Percentiles rank a stretch among this genome's conserved stretches.
These are phyloP conservation scores for Canariomyces notabilis DNA, from an alignment of 2,329 filamentous ascomycete species.

Conservation along the genomic window DNA sequence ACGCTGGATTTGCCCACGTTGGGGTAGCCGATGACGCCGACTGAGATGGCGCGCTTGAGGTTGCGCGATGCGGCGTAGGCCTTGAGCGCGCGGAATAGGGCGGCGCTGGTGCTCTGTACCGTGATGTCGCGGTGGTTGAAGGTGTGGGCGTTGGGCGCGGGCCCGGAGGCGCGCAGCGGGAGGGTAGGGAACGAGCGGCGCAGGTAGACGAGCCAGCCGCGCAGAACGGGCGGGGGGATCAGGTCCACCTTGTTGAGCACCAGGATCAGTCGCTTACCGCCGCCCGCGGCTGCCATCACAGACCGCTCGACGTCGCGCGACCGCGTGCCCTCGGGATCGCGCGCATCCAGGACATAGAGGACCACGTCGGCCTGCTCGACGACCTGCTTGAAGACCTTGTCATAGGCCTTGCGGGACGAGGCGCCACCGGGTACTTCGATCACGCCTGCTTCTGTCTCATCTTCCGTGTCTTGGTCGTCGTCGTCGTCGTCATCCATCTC, in stretches of 20 bases:
- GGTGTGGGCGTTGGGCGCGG: slow-evolving; percentile 78
- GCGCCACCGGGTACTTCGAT: slow-evolving; percentile 48
- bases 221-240: slow-evolving; percentile 74
- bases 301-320: slow-evolving; percentile 87
- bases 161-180: slow-evolving; percentile 76
- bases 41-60: slow-evolving; percentile 82
- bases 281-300: slow-evolving; percentile 80
- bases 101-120: slow-evolving; percentile 76
- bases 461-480: slow-evolving; percentile 50
- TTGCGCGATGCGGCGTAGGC: slow-evolving; percentile 78
- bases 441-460: slow-evolving; percentile 44
- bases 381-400: slow-evolving; percentile 94
- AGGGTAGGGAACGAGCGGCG: slow-evolving; percentile 88
- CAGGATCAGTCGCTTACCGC: slow-evolving; percentile 82
- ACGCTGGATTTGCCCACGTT: slow-evolving; percentile 96
- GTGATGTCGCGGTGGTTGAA: slow-evolving; percentile 91
- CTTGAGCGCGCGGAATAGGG: slow-evolving; percentile 85
- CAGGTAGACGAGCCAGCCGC: slow-evolving; percentile 78
- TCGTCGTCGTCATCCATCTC: slow-evolving; percentile 55
- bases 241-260: slow-evolving; percentile 96
- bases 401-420: slow-evolving; percentile 77
- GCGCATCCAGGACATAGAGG: slow-evolving; percentile 87
- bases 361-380: slow-evolving; percentile 85
- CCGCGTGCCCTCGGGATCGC: slow-evolving; percentile 84
- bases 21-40: slow-evolving; percentile 91